A percentile compares a stretch with the other conserved stretches of the same genome.
These are phyloP conservation scores for Entonaema liquescens DNA, from an alignment of 495 filamentous ascomycete species.

Conservation along the genomic window DNA sequence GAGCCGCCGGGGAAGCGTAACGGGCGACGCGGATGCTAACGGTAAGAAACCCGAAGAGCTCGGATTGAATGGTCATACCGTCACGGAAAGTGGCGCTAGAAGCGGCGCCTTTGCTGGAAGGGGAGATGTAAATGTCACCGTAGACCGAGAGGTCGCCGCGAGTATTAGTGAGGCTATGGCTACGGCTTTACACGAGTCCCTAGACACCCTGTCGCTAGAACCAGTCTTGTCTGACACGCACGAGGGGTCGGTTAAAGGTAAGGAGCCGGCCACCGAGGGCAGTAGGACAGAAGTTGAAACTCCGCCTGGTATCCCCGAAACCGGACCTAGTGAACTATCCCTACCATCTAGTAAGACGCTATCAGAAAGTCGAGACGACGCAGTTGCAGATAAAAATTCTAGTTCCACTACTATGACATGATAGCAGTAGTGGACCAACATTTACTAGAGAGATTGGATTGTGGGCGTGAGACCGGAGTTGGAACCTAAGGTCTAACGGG, in stretches of 20 bases:
- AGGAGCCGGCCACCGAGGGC: conserved; percentile 37
- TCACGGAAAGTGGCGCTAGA: background rate
- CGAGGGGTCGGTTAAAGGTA: conserved; percentile 30
- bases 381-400: background rate
- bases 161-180: conserved; percentile 44
- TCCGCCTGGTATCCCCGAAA: background rate
- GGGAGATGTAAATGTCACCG: conserved; percentile 16
- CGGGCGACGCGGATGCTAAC: conserved; percentile 30
- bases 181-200: conserved; percentile 33
- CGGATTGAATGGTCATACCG: conserved; percentile 12
- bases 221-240: conserved; percentile 1
- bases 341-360: background rate
- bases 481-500: conserved; percentile 1
- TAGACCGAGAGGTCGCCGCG: conserved; percentile 33
- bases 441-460: background rate
- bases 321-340: background rate
- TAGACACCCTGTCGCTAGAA: conserved; percentile 12
- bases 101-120: background rate
- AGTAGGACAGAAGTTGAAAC: conserved; percentile 1
- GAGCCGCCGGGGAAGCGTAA: conserved; percentile 45
- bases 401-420: background rate
- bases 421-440: background rate
- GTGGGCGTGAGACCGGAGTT: conserved; percentile 14
- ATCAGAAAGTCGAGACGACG: background rate
- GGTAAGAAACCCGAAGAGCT: conserved; percentile 23